phyloP scores from a whole-genome alignment of 1,284 basidiomycete genomes.

The Flammula alnicola region DNA sequence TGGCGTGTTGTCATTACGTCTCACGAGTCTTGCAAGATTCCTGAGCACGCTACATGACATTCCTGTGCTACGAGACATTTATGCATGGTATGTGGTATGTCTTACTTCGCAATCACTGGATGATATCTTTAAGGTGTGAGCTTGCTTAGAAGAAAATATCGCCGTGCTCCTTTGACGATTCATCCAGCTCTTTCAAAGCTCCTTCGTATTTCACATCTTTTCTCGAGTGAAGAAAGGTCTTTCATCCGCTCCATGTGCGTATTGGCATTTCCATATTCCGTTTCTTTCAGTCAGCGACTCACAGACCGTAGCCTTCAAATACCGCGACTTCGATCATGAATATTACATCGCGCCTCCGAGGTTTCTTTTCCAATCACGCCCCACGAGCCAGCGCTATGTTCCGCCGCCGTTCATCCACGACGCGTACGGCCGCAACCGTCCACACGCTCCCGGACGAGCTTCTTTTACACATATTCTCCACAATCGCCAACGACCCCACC shows the following conservation, averaged over 20 bases:
- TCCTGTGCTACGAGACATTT: background rate
- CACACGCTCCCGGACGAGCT: slow-evolving; percentile 46
- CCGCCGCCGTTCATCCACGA: slow-evolving; percentile 10
- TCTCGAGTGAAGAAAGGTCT: background rate
- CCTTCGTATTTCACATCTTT: background rate
- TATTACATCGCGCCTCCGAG: background rate
- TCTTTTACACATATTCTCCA: slow-evolving; percentile 42
- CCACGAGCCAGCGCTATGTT: slow-evolving; percentile 1
- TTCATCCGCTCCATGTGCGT: background rate
- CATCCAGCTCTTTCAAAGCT: background rate
- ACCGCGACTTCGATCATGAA: slow-evolving; percentile 5
- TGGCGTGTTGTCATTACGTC: background rate
- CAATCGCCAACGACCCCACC: slow-evolving; percentile 32
- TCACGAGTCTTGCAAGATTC: background rate
- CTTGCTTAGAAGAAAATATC: too few relatives aligned
- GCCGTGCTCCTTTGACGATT: too few relatives aligned
- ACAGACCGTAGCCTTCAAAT: background rate
- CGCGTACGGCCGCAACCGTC: slow-evolving; percentile 11
- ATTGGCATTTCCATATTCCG: background rate
- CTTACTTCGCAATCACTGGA: too few relatives aligned
- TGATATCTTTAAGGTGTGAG: too few relatives aligned
- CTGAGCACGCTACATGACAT: background rate
- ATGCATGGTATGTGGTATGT: too few relatives aligned
- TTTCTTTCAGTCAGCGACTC: background rate
- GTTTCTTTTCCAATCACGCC: slow-evolving; percentile 7